Evolutionary conservation across 2,329 filamentous ascomycete genomes (phyloP).

Genomic region (Beauveria rudraprayagi): DNA sequence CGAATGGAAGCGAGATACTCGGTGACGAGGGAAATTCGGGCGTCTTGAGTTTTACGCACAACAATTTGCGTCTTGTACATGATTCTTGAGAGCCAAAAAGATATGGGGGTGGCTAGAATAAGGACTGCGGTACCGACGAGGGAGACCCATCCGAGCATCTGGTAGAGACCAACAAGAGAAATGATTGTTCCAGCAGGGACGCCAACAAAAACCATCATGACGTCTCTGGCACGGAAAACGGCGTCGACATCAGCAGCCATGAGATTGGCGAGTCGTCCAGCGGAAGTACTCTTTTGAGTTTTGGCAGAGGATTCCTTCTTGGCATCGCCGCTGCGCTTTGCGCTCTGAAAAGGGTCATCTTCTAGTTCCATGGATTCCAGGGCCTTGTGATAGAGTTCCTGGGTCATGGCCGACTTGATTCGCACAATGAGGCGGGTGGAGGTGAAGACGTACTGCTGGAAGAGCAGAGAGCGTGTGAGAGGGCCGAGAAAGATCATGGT

Average conservation of each 20-base stretch:
- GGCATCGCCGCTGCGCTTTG: conserved; percentile 18
- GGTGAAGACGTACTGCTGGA: conserved; percentile 50
- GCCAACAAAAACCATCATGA: conserved; percentile 38
- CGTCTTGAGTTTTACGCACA: conserved; percentile 48
- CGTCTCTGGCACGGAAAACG: conserved; percentile 42
- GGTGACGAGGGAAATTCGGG: conserved; percentile 47
- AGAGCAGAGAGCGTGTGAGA: conserved; percentile 37
- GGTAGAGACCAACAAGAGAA: conserved; percentile 44
- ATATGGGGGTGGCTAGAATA: conserved; percentile 40
- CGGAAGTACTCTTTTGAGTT: conserved; percentile 32
- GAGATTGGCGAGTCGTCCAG: conserved; percentile 45
- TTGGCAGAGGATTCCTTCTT: conserved; percentile 21
- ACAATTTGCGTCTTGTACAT: conserved; percentile 44
- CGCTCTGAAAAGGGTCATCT: conserved; percentile 38
- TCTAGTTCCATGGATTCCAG: conserved; percentile 49
- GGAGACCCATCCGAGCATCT: conserved; percentile 47
- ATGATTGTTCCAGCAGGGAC: conserved; percentile 39
- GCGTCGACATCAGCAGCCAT: conserved; percentile 53
- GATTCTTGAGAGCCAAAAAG: conserved; percentile 37
- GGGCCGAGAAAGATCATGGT: conserved; percentile 45
- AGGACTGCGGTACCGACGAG: conserved; percentile 44
- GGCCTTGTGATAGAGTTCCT: conserved; percentile 49
- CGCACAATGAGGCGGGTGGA: conserved; percentile 49
- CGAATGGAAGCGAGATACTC: conserved; percentile 51
- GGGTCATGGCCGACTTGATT: conserved; percentile 47